Percentiles rank a stretch among this genome's conserved stretches.
These are phyloP conservation scores for Fusarium siculi DNA, from an alignment of 2,329 filamentous ascomycete genomes.

Conservation along the genomic window DNA sequence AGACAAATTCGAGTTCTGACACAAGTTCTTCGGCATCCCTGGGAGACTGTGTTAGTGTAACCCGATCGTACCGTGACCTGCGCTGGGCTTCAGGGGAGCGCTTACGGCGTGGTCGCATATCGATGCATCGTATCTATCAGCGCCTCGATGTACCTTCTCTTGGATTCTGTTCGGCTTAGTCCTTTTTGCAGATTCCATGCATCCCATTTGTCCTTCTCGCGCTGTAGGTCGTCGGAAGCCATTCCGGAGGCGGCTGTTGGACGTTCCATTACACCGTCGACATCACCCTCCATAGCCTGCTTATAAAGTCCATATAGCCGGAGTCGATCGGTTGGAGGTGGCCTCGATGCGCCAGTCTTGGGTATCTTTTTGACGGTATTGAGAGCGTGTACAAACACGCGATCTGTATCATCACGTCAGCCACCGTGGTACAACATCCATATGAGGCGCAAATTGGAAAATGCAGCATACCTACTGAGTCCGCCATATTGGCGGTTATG, in stretches of 20 bases:
- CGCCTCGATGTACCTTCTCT: slow-evolving; percentile 91
- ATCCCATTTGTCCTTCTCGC: slow-evolving; percentile 82
- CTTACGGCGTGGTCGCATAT: slow-evolving; percentile 86
- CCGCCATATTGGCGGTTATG: slow-evolving; percentile 41
- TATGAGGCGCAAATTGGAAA: not conserved
- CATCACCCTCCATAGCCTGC: slow-evolving; percentile 98
- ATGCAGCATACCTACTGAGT: slow-evolving; percentile 45
- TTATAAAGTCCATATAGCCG: slow-evolving; percentile 98
- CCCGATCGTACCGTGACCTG: not conserved
- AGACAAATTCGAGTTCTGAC: slow-evolving; percentile 96
- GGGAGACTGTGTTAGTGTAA: slow-evolving; percentile 34
- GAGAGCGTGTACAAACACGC: slow-evolving; percentile 98
- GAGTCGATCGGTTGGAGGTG: slow-evolving; percentile 84
- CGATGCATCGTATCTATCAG: slow-evolving; percentile 97
- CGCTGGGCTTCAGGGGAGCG: slow-evolving; percentile 21
- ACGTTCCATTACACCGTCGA: slow-evolving; percentile 91
- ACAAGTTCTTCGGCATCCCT: slow-evolving; percentile 89
- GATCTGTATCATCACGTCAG: slow-evolving; percentile 68
- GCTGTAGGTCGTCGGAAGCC: slow-evolving; percentile 63
- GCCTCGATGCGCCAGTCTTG: slow-evolving; percentile 89
- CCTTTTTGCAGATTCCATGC: slow-evolving; percentile 92
- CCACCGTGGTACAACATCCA: slow-evolving; percentile 7
- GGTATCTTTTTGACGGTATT: slow-evolving; percentile 98
- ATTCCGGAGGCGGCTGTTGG: slow-evolving; percentile 66
- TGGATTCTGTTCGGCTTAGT: slow-evolving; percentile 88